Evolutionary conservation across 345 rosid genomes (phyloP), one percentile per base, ranked within the genome.

Genomic region (Cardamine resedifolia): DNA sequence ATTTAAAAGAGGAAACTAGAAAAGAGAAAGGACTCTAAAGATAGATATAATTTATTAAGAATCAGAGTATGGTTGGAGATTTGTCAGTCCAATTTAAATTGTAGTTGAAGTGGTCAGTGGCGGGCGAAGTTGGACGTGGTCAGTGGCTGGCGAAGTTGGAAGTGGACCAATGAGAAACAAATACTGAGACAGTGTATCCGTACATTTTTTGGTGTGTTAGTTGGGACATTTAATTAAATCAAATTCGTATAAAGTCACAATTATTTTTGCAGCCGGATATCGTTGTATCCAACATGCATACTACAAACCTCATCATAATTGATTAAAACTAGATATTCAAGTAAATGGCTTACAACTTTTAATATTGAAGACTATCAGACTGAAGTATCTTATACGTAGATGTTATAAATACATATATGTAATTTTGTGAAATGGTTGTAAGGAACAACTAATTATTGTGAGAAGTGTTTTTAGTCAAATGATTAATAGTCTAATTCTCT

Each of bases 141-240:
- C n/a, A n/a, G n/a, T n/a, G n/a, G 66, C 77, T 65, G 60, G 67
- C 33, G 44, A 74, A 58, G 72, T 58, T 74, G 72, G 61, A 47
- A 58, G 66, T 67, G 62, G 78, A 41, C 73, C 62, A 59, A 10
- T 67, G 48, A 50, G 52, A 66, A 74, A 67, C 72, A 39, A 36
- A 51, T 19, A 62, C n/a, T 36, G 14, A 24, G 39, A 24, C 50
- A 48, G 4, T 34, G 18, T 65, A 36, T 43, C 58, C 39, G 62
- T 74, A 74, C 61, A 36, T n/a, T 57, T 73, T 39, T 43, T 9
- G 45, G 38, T 64, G 66, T 57, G 72, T 74, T 51, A 39, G 78
- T 67, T 74, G 68, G 21, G 28, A 2, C 33, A 73, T 74, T 66
- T 38, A 66, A 66, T 58, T 66, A 58, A 58, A 43, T 2, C 4